A percentile compares a stretch with the other conserved stretches of the same genome.
Conservation (phyloP, 805 yeast species). For the Candida qinlingensis region DNA sequence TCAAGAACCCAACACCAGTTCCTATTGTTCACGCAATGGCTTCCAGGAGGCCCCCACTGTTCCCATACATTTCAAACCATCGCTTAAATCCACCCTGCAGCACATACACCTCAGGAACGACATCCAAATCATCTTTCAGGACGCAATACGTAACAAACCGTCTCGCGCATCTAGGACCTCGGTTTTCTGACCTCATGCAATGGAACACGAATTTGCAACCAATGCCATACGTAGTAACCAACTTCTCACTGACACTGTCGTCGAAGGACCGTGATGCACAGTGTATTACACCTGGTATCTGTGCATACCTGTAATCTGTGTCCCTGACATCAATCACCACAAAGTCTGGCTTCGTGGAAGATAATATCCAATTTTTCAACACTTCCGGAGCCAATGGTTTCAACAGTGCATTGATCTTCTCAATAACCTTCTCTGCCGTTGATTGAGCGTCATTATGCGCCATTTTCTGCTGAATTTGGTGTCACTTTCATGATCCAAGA, state of each 20-base stretch:
- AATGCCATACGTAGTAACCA: conserved; percentile 6
- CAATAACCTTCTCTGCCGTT: no score
- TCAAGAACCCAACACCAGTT: no score
- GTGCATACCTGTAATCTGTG: conserved; percentile 10
- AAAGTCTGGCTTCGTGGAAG: background rate
- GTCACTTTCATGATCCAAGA: no score
- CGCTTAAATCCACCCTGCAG: conserved; percentile 21
- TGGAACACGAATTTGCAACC: conserved; percentile 15
- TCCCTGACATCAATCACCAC: conserved; percentile 21
- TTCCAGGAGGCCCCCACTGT: conserved; percentile 8
- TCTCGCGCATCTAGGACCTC: conserved; percentile 18
- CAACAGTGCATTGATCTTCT: no score
- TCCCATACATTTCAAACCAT: conserved; percentile 19
- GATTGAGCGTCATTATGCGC: no score
- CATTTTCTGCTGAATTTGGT: no score
- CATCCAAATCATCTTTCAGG: conserved; percentile 1
- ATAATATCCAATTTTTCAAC: conserved; percentile 8
- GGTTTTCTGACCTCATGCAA: conserved; percentile 21
- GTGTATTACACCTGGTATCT: conserved; percentile 10
- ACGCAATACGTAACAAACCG: conserved; percentile 9
- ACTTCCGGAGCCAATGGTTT: background rate
- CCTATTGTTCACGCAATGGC: background rate
- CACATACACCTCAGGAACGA: conserved; percentile 12
- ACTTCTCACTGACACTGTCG: background rate
- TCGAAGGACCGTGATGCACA: conserved; percentile 12